A percentile compares a stretch with the other conserved stretches of the same genome.
These are phyloP conservation scores for Talaromyces sp. DNA, from an alignment of 2,329 filamentous ascomycete genomes.

Conservation along the genomic window DNA sequence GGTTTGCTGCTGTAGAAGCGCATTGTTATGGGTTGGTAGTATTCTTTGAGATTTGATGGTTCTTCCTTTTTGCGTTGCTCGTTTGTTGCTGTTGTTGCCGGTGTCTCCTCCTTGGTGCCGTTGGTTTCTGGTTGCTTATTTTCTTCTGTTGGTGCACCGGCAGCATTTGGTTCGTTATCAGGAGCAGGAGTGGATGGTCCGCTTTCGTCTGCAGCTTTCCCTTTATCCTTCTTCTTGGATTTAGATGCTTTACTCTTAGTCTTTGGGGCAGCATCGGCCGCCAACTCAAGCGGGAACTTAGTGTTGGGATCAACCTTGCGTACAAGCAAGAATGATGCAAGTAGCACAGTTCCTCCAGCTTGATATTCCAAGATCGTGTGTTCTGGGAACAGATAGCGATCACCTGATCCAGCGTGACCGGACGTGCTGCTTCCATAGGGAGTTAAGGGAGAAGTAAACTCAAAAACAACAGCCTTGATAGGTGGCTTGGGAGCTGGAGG, in stretches of 20 bases:
- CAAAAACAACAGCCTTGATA: slow-evolving; percentile 48
- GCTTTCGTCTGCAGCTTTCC: slow-evolving; percentile 13
- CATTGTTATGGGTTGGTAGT: slow-evolving; percentile 55
- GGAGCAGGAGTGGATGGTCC: slow-evolving; percentile 22
- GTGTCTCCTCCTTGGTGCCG: slow-evolving; percentile 15
- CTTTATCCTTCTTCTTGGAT: slow-evolving; percentile 37
- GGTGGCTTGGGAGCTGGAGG: slow-evolving; percentile 36
- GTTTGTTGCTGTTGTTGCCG: slow-evolving; percentile 4
- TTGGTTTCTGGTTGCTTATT: slow-evolving; percentile 19
- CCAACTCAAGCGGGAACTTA: slow-evolving; percentile 36
- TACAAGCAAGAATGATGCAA: slow-evolving; percentile 48
- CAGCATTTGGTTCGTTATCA: background rate
- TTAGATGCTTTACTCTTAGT: slow-evolving; percentile 31
- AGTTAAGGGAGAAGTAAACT: slow-evolving; percentile 43
- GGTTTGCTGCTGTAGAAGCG: slow-evolving; percentile 53
- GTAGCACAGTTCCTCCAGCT: slow-evolving; percentile 43
- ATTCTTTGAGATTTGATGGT: slow-evolving; percentile 37
- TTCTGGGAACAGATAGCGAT: slow-evolving; percentile 50
- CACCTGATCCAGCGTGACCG: slow-evolving; percentile 41
- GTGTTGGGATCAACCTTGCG: slow-evolving; percentile 40
- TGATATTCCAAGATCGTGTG: slow-evolving; percentile 49
- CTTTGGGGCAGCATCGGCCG: slow-evolving; percentile 28
- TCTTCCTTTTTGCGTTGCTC: slow-evolving; percentile 19
- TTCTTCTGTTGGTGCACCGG: slow-evolving; percentile 5
- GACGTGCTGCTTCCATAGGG: slow-evolving; percentile 41